Base-by-base conservation (phyloP, 2,329 filamentous ascomycete species). In the Rosellinia necatrix region DNA sequence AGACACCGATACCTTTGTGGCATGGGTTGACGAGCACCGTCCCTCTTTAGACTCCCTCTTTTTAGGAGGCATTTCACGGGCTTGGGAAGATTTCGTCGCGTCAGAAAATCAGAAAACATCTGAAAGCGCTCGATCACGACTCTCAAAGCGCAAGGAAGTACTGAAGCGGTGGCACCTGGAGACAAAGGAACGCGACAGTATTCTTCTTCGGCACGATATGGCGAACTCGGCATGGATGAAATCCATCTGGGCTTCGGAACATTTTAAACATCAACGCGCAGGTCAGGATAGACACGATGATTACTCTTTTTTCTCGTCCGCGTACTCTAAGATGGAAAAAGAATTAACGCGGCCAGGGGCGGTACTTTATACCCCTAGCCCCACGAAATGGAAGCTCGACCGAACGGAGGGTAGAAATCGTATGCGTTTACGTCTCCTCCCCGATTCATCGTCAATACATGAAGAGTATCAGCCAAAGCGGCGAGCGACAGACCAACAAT, bases 261-360 rank as follows among this genome's bases (percentile, higher is more conserved):
- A 94, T 63, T 84, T 93, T 68, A 97, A 96, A 70, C 88, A 96
- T 62, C 93, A 97, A 70, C 83, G 94, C 59, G 82, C 90, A 13
- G 76, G 92, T 50, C 94, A 99, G 72, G 96, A 99, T 67, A 91
- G 96, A 67, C 92, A 97, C 65, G 94, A 99, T 69, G 93, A 92
- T 66, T 82, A 90, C 55, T 81, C 82, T 1, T 97, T 91, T 69
- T 82, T 96, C 58, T 84, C 85, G 37, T 85, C 89, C 0, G 82
- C 87, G 0, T 92, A 94, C 69, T 82, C 83, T 4, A 91, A 88
- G 68, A 88, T 97, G 75, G 87, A 93, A 55, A 81, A 87, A 52
- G 88, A 93, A 56, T 76, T 97, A 53, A 83, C 83, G 60, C 85
- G 92, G 17, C 90, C 92, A 1, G 91, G 91, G 22, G 92, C 90